phyloP scores from a whole-genome alignment of 148 eudicot genomes.

The Silene conica region DNA sequence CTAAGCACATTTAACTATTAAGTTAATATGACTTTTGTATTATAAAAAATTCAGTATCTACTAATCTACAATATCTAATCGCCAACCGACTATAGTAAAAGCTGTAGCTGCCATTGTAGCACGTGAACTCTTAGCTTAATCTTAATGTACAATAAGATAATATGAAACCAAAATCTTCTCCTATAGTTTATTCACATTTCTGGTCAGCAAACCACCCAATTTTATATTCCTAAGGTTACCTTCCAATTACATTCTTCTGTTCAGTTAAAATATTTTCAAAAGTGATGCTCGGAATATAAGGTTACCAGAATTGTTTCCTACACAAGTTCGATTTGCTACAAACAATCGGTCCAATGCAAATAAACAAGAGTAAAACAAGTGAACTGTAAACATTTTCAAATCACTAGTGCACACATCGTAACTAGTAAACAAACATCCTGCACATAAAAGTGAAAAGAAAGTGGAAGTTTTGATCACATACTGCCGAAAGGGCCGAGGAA shows the following conservation, averaged over 20 bases:
- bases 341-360: neutral
- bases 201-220: constrained; percentile 13
- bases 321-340: neutral
- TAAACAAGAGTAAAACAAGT: neutral
- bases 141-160: constrained; percentile 14
- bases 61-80: constrained; percentile 1
- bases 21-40: neutral
- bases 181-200: constrained; percentile 9
- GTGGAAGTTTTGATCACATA: constrained; percentile 25
- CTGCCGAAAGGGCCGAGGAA: constrained; percentile 29
- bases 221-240: constrained; percentile 12
- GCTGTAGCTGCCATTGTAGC: constrained; percentile 13
- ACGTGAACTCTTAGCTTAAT: constrained; percentile 20
- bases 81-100: neutral
- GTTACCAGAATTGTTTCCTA: neutral
- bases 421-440: constrained; percentile 20
- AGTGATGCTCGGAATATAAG: neutral
- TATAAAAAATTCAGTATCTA: neutral
- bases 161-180: constrained; percentile 3
- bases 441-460: constrained; percentile 12
- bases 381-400: constrained; percentile 1
- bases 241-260: neutral
- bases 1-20: neutral
- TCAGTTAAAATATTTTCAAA: constrained; percentile 10
- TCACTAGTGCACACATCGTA: constrained; percentile 16